Evolutionary conservation across 805 yeast genomes (phyloP).

Genomic region (Myxozyma monticola): DNA sequence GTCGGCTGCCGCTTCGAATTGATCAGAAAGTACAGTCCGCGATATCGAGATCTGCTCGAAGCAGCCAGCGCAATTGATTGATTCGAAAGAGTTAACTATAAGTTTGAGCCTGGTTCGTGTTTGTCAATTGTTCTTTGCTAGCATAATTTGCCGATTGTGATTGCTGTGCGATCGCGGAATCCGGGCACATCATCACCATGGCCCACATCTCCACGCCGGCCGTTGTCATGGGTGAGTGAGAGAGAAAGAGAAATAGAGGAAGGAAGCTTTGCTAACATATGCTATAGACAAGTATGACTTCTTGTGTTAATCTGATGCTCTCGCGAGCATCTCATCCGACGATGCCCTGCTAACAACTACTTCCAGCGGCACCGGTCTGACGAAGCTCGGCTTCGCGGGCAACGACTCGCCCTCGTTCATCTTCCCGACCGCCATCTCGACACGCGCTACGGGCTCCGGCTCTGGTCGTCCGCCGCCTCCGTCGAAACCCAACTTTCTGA

Average conservation of each 20-base stretch:
- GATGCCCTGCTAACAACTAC: neutral
- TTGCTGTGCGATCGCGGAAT: no score
- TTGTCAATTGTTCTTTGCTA: no score
- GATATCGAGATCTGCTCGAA: no score
- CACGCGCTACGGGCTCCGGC: conserved; percentile 45
- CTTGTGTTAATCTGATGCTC: neutral
- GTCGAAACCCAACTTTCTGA: conserved; percentile 47
- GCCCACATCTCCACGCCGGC: conserved; percentile 55
- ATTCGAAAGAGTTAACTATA: no score
- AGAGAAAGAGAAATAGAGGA: no score
- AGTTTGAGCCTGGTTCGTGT: no score
- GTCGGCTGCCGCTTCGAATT: no score
- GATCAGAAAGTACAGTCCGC: no score
- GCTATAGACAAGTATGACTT: conserved; percentile 39
- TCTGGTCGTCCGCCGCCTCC: conserved; percentile 42
- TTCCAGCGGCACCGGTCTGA: conserved; percentile 91
- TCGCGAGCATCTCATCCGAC: neutral
- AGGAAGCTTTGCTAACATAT: no score
- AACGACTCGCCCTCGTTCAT: conserved; percentile 97
- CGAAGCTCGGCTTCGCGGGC: conserved; percentile 97
- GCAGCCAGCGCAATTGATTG: no score
- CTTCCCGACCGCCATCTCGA: conserved; percentile 94
- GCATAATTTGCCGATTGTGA: no score
- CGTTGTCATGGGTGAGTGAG: conserved; percentile 79
- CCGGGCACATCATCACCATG: no score